These are phyloP conservation scores for Dryas alaskensis DNA, from an alignment of 306 rosid genomes.

Conservation along the genomic window DNA sequence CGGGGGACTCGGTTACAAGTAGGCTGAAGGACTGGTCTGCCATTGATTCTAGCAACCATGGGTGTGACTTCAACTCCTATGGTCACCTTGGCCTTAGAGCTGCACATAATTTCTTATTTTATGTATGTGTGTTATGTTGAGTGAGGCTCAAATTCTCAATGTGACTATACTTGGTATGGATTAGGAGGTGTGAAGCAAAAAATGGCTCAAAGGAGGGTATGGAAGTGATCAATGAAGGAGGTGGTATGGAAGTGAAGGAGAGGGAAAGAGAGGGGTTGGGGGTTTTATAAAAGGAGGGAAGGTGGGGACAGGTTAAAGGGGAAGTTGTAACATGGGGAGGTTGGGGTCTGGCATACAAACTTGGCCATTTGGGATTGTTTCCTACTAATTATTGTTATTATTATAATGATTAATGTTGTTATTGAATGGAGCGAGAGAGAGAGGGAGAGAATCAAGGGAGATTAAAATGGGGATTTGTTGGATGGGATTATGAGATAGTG, in stretches of 20 bases:
- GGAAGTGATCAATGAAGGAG: slow-evolving; percentile 20
- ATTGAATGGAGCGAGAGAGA: not conserved
- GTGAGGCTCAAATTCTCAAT: not conserved
- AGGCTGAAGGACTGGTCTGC: slow-evolving; percentile 87
- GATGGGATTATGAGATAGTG: slow-evolving; percentile 36
- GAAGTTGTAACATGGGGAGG: slow-evolving; percentile 69
- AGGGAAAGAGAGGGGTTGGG: slow-evolving; percentile 37
- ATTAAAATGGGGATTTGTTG: slow-evolving; percentile 49
- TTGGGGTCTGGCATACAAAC: slow-evolving; percentile 68
- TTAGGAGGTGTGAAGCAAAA: slow-evolving; percentile 6
- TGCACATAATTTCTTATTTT: slow-evolving; percentile 49
- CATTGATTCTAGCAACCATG: slow-evolving; percentile 53
- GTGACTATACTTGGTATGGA: not conserved
- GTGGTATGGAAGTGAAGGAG: slow-evolving; percentile 38
- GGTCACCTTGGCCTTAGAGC: slow-evolving; percentile 63
- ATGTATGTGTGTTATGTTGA: not conserved
- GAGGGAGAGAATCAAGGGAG: slow-evolving; percentile 43
- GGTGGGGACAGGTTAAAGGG: slow-evolving; percentile 38
- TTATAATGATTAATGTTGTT: slow-evolving; percentile 3
- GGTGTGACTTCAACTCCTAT: slow-evolving; percentile 46
- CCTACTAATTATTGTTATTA: slow-evolving; percentile 19
- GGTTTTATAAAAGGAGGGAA: slow-evolving; percentile 47
- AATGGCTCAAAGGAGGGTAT: slow-evolving; percentile 18
- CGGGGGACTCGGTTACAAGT: slow-evolving; percentile 69
- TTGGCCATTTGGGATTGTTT: slow-evolving; percentile 50